Evolutionary conservation across 768 basidiomycete genomes (phyloP).

Genomic region (Ephemerocybe angulata): DNA sequence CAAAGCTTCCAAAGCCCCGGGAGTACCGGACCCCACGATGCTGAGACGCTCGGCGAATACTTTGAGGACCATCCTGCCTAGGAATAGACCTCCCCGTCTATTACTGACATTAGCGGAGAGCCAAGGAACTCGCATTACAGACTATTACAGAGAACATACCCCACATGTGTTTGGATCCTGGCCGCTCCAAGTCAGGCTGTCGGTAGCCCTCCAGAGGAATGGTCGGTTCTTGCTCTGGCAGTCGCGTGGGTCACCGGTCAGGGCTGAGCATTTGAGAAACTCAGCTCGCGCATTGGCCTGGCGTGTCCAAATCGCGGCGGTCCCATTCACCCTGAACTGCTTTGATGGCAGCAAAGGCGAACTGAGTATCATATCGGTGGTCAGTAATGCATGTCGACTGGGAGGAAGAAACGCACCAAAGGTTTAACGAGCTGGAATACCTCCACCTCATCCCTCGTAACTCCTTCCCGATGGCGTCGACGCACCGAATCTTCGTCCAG

Average conservation of each 20-base stretch:
- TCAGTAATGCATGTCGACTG: neutral
- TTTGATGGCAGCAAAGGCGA: neutral
- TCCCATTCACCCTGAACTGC: neutral
- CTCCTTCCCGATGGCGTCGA: too few relatives aligned
- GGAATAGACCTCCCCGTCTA: neutral
- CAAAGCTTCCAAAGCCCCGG: neutral
- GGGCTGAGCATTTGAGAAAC: neutral
- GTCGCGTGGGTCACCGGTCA: neutral
- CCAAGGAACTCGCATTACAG: neutral
- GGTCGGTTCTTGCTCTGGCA: neutral
- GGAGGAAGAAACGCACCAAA: neutral
- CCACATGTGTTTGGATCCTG: neutral
- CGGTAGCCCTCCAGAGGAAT: neutral
- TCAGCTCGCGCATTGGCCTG: neutral
- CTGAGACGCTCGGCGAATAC: neutral
- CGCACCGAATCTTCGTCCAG: too few relatives aligned
- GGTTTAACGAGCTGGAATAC: neutral
- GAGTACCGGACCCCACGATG: neutral
- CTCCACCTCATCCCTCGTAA: too few relatives aligned
- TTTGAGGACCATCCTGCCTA: neutral
- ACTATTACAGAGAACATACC: neutral
- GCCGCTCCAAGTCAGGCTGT: neutral
- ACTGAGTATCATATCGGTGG: neutral
- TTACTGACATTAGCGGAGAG: neutral
- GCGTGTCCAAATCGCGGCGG: neutral